Base-by-base conservation (phyloP, 805 yeast species). In the Kockiozyma suomiensis region DNA sequence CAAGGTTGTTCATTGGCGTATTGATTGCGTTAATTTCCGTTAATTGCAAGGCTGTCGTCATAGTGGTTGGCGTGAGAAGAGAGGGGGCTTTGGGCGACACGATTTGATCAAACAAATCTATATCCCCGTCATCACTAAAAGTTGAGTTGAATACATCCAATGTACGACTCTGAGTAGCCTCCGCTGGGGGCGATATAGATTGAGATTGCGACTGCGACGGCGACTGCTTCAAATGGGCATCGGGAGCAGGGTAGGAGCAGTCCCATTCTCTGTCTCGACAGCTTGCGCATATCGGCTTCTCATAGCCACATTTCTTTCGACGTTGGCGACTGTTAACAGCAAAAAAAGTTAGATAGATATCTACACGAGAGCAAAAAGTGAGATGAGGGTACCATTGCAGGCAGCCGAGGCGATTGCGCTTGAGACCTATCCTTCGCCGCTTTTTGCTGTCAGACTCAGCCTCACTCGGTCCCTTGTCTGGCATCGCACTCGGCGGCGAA, bases 331-430 rank as follows among this genome's bases (percentile, higher is more conserved):
- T 62, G 30, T 3, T 13, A 28, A 2, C 23, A 5, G 32, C n/a
- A n/a, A n/a, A n/a, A n/a, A n/a, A n/a, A 13, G 37, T 49, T 23
- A 47, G 47, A 23, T 17, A n/a, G 33, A 7, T 15, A 8, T 33
- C n/a, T 15, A 19, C 2, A 37, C 8, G 4, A 30, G 8, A 7
- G 10, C 15, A 8, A 58, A 6, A 19, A 32, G 23, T 30, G 33
- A 30, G 6, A 30, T 7, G 6, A 10, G 38, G 55, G 0, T 25
- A 62, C 66, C 66, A 62, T 30, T 62, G 66, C 5, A 58, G 47
- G 52, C 66, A 62, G 21, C 66, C 66, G 12, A 35, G 40, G 5
- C 66, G 57, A 26, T 50, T 56, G 25, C 66, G 61, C 49, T 62
- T 62, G 33, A 62, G 53, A 8, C 66, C 66, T 17, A 56, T 45